Evolutionary conservation across 176 grass and related monocot species (phyloP).

Genomic region (Ananas comosus): DNA sequence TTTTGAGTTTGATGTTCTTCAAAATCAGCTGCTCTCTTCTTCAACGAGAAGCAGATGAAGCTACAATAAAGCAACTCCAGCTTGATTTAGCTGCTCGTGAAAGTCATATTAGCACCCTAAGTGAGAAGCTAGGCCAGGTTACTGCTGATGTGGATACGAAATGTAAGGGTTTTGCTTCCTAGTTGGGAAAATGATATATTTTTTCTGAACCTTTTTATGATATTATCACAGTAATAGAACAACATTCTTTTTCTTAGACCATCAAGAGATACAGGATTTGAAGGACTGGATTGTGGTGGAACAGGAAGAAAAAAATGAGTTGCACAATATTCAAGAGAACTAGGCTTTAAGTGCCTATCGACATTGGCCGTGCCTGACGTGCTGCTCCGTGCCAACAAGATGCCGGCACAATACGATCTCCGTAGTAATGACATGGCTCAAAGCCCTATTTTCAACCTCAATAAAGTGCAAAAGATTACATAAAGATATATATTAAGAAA

Average conservation of each 20-base stretch:
- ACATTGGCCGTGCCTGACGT: too few species aligned
- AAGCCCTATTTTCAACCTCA: too few species aligned
- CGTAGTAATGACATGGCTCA: too few species aligned
- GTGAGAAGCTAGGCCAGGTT: constrained; percentile 45
- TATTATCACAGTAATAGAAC: background rate
- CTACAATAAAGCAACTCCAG: constrained; percentile 41
- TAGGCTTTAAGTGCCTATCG: too few species aligned
- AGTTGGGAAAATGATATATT: background rate
- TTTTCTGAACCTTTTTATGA: background rate
- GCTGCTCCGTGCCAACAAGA: too few species aligned
- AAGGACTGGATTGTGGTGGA: constrained; percentile 59
- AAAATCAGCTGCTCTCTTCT: constrained; percentile 48
- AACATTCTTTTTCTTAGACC: constrained; percentile 31
- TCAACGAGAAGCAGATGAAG: constrained; percentile 55
- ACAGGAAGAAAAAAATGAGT: constrained; percentile 67
- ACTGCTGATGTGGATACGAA: constrained; percentile 43
- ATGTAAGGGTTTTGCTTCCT: constrained; percentile 36
- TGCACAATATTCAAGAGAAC: constrained; percentile 8
- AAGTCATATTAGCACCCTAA: constrained; percentile 46
- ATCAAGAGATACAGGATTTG: constrained; percentile 58
- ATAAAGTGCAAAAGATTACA: too few species aligned
- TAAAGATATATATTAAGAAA: too few species aligned
- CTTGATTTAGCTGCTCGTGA: constrained; percentile 50
- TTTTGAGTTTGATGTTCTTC: constrained; percentile 15
- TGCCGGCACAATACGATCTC: too few species aligned